Evolutionary conservation across 805 yeast species (phyloP).

Genomic region (Candida koratica): DNA sequence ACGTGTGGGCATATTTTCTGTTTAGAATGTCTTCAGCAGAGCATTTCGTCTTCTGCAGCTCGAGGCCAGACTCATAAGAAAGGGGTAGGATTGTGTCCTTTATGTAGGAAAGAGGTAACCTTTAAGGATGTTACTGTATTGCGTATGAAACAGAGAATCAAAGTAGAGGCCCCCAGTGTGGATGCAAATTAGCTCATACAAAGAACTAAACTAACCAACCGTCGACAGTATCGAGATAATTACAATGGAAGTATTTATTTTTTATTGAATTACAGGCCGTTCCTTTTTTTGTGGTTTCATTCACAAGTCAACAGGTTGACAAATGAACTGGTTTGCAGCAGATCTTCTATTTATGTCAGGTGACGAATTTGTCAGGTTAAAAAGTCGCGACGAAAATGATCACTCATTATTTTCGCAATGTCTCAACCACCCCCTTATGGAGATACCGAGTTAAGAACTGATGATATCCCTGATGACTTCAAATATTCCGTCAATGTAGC

Average conservation of each 20-base stretch:
- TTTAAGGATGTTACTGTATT: slow-evolving; percentile 34
- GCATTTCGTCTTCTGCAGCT: slow-evolving; percentile 38
- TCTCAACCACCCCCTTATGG: slow-evolving; percentile 14
- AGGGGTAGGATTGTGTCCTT: slow-evolving; percentile 43
- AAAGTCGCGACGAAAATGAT: slow-evolving; percentile 2
- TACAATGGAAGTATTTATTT: too few relatives aligned
- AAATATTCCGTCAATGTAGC: slow-evolving; percentile 75
- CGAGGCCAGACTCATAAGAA: slow-evolving; percentile 37
- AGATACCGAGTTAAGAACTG: slow-evolving; percentile 18
- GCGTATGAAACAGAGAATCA: slow-evolving; percentile 18
- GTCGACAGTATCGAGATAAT: too few relatives aligned
- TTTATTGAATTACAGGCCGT: too few relatives aligned
- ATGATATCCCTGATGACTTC: slow-evolving; percentile 66
- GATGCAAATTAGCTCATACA: too few relatives aligned
- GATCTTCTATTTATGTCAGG: too few relatives aligned
- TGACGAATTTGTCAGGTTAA: too few relatives aligned
- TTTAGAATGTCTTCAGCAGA: slow-evolving; percentile 39
- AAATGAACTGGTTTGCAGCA: too few relatives aligned
- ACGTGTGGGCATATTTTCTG: slow-evolving; percentile 44
- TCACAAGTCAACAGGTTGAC: too few relatives aligned
- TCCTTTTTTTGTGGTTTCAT: too few relatives aligned
- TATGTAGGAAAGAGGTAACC: slow-evolving; percentile 37
- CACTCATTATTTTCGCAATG: slow-evolving; percentile 1
- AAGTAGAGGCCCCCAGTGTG: slow-evolving; percentile 14
- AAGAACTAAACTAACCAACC: too few relatives aligned